Evolutionary conservation across 176 grass and related monocot species (phyloP).

Genomic region (Oryza rufipogon): DNA sequence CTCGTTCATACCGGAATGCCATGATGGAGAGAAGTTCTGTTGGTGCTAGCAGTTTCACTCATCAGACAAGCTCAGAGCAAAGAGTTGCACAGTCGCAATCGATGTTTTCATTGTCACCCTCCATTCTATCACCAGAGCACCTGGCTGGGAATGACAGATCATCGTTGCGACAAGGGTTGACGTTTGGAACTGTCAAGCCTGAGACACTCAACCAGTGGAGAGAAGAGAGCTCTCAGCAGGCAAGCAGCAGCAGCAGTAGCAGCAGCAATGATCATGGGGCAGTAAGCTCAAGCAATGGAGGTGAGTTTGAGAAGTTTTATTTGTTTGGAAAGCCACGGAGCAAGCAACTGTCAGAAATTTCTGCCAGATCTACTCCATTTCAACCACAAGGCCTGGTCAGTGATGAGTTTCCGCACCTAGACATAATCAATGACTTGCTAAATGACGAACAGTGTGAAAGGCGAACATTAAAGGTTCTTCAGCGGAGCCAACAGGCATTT

Average conservation of each 20-base stretch:
- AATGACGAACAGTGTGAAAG: constrained; percentile 73
- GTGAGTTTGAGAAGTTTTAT: constrained; percentile 59
- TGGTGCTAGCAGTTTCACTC: constrained; percentile 35
- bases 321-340: constrained; percentile 49
- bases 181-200: constrained; percentile 66
- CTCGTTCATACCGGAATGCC: constrained; percentile 85
- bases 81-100: constrained; percentile 46
- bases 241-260: constrained; percentile 35
- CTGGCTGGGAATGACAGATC: constrained; percentile 48
- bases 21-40: constrained; percentile 71
- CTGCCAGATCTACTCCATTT: constrained; percentile 59
- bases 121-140: constrained; percentile 46
- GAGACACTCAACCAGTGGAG: constrained; percentile 54
- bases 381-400: constrained; percentile 57
- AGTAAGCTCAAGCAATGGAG: constrained; percentile 44
- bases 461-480: constrained; percentile 40
- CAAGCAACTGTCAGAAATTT: constrained; percentile 57
- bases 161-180: constrained; percentile 56
- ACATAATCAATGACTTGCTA: constrained; percentile 96
- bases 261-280: constrained; percentile 21
- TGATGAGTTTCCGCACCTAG: constrained; percentile 97
- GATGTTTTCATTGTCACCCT: constrained; percentile 51
- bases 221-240: constrained; percentile 56
- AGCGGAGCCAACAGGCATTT: constrained; percentile 43
- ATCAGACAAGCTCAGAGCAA: constrained; percentile 45